Conservation (phyloP, 2,329 filamentous ascomycete genomes). For the Myriosclerotinia duriaeana region DNA sequence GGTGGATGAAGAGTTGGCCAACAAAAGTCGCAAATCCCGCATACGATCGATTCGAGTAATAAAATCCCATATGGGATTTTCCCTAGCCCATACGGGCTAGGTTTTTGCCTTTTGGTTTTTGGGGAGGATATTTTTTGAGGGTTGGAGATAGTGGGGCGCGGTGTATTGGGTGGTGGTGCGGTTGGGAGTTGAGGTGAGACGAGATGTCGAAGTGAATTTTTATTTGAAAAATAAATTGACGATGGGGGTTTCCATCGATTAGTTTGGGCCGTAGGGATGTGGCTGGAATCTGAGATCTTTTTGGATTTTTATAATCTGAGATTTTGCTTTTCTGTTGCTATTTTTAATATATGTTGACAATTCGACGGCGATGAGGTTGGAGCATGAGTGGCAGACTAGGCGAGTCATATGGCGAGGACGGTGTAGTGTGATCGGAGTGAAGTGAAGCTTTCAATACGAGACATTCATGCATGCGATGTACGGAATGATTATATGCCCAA, state of each 20-base stretch:
- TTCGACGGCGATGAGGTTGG: background rate
- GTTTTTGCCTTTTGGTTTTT: background rate
- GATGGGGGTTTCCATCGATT: background rate
- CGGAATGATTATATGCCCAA: no score
- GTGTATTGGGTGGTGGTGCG: background rate
- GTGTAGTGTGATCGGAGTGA: background rate
- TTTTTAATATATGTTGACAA: background rate
- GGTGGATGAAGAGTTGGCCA: background rate
- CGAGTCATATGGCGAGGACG: background rate
- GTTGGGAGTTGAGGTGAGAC: background rate
- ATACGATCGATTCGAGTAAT: background rate
- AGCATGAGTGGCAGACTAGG: background rate
- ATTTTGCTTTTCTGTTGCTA: background rate
- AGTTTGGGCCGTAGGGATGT: background rate
- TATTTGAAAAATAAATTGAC: background rate
- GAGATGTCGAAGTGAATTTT: background rate
- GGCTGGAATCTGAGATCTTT: background rate
- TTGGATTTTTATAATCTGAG: background rate
- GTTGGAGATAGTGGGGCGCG: background rate
- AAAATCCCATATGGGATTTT: background rate
- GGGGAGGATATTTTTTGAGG: background rate
- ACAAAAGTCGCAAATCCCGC: background rate
- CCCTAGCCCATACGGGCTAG: background rate
- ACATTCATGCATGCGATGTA: no score
- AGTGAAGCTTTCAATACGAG: background rate